Evolutionary conservation across 257 asterid genomes (phyloP), one percentile per base, ranked within the genome.

Genomic region (Mentha longifolia): DNA sequence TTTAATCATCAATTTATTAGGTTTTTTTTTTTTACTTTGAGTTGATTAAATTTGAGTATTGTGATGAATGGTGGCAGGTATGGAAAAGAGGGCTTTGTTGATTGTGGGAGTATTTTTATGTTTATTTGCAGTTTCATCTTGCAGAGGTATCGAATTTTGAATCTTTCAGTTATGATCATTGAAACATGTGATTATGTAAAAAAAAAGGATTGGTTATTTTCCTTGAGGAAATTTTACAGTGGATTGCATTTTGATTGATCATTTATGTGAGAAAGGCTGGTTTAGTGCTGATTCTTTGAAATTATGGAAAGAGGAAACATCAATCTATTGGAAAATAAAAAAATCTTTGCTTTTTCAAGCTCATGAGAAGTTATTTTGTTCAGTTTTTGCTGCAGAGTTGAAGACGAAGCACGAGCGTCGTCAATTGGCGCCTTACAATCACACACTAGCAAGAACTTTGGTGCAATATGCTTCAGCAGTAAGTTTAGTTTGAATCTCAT

Each of bases 381-480:
- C 41, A 35, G 47, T 43, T 77, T 55, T 76, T 74, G 47, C 7
- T 76, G 60, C 84, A 86, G 96, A 80, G 51, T 74, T 89, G 37
- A 80, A 65, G 73, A 73, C 64, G 75, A 80, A 49, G 76, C 77
- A 74, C 61, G 77, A 72, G 78, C 80, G 54, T 61, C 81, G 70
- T 56, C 67, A 57, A 37, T 42, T 16, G 39, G 77, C 84, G 6
- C 68, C 50, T 16, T 86, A 83, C 71, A 85, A 85, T 76, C 91
- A 85, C 65, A 84, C 92, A 7, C 84, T 81, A 63, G 95, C 92
- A 15, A 77, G 56, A 66, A 83, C 78, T 47, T 66, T 88, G 75
- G 95, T 79, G 68, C 86, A 88, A 71, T 88, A 86, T 78, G 95
- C 95, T 68, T 86, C 95, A 12, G 92, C 92, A 11, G 95, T 88